These are phyloP conservation scores for Syzygium malaccense DNA, from an alignment of 441 rosid species.

Conservation along the genomic window DNA sequence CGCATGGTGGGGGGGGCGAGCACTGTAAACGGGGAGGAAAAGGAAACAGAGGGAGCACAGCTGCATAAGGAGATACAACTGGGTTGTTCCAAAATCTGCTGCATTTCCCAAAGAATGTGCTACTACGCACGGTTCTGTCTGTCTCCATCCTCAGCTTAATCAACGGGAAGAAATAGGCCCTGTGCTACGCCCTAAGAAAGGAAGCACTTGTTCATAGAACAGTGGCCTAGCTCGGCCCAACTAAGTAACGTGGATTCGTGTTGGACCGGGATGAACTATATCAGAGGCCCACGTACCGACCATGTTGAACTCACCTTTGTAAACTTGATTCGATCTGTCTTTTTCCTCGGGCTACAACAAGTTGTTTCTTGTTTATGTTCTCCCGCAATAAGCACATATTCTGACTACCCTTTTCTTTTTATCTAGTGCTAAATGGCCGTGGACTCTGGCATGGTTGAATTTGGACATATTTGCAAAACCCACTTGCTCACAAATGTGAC, in stretches of 20 bases:
- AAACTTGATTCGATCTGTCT: neutral
- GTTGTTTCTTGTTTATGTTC: neutral
- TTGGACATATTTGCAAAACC: neutral
- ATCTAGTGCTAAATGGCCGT: neutral
- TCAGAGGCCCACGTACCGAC: neutral
- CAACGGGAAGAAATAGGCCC: neutral
- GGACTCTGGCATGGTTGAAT: neutral
- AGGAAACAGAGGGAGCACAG: neutral
- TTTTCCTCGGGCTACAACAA: neutral
- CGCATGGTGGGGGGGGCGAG: no score
- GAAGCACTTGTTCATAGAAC: neutral
- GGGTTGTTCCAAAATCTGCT: neutral
- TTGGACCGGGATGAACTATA: neutral
- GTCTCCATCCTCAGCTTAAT: neutral
- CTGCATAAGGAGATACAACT: neutral
- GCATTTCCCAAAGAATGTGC: neutral
- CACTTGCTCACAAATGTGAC: neutral
- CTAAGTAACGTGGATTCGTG: neutral
- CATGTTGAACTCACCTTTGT: neutral
- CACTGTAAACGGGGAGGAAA: neutral
- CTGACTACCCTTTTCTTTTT: neutral
- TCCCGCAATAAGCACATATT: neutral
- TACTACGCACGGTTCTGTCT: neutral
- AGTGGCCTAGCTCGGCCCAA: neutral
- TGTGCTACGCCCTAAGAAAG: neutral